Conservation (phyloP, 2,329 filamentous ascomycete genomes). For the Eurotiales sp. region DNA sequence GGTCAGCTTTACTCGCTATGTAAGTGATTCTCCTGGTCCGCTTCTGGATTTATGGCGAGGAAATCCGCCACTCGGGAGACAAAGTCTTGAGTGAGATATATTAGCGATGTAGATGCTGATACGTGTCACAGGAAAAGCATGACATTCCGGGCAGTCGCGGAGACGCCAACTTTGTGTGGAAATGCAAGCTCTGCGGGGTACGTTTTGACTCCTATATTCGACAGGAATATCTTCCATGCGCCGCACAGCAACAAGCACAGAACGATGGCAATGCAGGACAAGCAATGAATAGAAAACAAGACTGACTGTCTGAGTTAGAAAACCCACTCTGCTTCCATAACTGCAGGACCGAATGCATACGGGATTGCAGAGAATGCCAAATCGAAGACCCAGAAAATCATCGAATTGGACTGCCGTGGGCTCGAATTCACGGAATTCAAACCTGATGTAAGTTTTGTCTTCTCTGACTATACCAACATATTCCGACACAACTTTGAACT, state of each 20-base stretch:
- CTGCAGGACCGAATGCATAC: conserved; percentile 68
- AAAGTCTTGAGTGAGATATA: no score
- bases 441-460: conserved; percentile 67
- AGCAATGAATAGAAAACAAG: not conserved
- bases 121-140: conserved; percentile 65
- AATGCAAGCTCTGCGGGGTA: conserved; percentile 96
- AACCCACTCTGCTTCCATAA: conserved; percentile 70
- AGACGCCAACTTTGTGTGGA: conserved; percentile 99
- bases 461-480: not conserved
- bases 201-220: conserved; percentile 19
- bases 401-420: conserved; percentile 91
- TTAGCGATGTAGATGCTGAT: no score
- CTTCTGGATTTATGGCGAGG: not conserved
- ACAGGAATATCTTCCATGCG: not conserved
- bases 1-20: conserved; percentile 83
- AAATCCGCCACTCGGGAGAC: no score
- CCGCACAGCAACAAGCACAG: no score
- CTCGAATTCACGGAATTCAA: conserved; percentile 90
- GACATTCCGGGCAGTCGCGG: conserved; percentile 90
- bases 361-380: conserved; percentile 30
- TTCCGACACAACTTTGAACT: not conserved
- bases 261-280: no score
- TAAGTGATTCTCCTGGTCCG: conserved; percentile 44
- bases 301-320: conserved; percentile 24
- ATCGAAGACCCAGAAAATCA: conserved; percentile 70